A percentile compares a stretch with the other conserved stretches of the same genome.
These are phyloP conservation scores for Erodium chrysanthum DNA, from an alignment of 441 rosid genomes.

Conservation along the genomic window DNA sequence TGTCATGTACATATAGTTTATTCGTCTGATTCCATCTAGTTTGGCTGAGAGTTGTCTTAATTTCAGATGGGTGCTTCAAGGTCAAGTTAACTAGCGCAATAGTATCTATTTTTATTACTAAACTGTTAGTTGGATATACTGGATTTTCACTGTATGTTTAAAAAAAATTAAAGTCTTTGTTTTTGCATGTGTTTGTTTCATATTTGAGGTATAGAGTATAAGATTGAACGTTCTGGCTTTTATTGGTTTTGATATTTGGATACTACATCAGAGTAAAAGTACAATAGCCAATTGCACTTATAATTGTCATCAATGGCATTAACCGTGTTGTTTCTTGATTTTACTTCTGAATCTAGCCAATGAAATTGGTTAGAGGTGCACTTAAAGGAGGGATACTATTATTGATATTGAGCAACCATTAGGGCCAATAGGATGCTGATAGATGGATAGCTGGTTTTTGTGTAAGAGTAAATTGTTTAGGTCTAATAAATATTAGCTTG, in stretches of 20 bases:
- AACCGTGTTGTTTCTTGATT: neutral
- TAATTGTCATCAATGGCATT: neutral
- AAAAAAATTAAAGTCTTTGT: neutral
- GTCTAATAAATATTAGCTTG: neutral
- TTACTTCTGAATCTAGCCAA: neutral
- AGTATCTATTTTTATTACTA: neutral
- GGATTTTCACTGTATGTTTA: neutral
- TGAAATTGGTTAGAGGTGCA: neutral
- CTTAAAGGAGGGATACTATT: too few relatives aligned
- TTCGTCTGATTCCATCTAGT: neutral
- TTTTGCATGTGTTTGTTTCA: neutral
- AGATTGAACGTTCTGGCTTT: neutral
- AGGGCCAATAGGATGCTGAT: neutral
- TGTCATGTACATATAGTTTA: neutral
- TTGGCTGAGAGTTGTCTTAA: neutral
- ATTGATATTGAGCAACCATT: neutral
- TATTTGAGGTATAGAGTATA: neutral
- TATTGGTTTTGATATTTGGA: neutral
- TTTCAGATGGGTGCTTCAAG: constrained; percentile 1
- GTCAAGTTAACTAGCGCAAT: neutral
- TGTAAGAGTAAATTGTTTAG: neutral
- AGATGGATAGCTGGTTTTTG: neutral
- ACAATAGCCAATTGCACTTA: neutral
- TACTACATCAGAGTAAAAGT: neutral
- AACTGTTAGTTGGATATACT: neutral